Evolutionary conservation across 768 basidiomycete genomes (phyloP).

Genomic region (Grammothele lineata): DNA sequence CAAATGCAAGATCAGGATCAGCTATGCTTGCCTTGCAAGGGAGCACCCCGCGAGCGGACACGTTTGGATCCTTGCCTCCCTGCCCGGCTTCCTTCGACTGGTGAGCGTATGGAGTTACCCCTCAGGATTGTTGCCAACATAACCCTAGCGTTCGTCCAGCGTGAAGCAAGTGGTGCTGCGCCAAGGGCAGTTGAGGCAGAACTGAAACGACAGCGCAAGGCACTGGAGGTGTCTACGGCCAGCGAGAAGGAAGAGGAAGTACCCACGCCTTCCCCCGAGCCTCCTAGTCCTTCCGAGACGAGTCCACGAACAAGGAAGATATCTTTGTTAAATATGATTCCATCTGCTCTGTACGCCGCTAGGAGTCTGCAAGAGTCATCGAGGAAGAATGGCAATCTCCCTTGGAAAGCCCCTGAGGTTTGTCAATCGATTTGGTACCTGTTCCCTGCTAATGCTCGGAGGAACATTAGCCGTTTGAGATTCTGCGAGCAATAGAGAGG

Average conservation of each 20-base stretch:
- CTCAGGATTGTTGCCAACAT: background rate
- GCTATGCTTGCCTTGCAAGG: too few relatives aligned
- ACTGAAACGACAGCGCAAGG: constrained; percentile 10
- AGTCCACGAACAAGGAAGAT: constrained; percentile 9
- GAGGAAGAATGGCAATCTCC: background rate
- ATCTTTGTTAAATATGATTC: constrained; percentile 8
- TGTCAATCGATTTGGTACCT: constrained; percentile 14
- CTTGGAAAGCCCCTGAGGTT: constrained; percentile 56
- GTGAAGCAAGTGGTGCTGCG: constrained; percentile 61
- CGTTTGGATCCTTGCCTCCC: constrained; percentile 56
- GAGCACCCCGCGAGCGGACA: constrained; percentile 33
- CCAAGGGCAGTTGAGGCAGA: constrained; percentile 38
- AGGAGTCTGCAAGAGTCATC: constrained; percentile 3
- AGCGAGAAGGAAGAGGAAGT: background rate
- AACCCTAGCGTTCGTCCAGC: constrained; percentile 58
- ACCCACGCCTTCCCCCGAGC: background rate
- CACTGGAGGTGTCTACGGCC: constrained; percentile 3
- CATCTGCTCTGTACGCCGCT: constrained; percentile 6
- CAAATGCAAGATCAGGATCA: constrained; percentile 20
- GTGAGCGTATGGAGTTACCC: constrained; percentile 37
- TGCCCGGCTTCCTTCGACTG: constrained; percentile 61
- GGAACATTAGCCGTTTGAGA: constrained; percentile 58
- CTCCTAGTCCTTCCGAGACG: background rate
- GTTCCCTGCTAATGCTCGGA: too few relatives aligned
- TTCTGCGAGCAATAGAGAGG: constrained; percentile 80